Evolutionary conservation across 208 protist species (phyloP), one percentile per base, ranked within the genome.

Genomic region (Porcisia deanei): DNA sequence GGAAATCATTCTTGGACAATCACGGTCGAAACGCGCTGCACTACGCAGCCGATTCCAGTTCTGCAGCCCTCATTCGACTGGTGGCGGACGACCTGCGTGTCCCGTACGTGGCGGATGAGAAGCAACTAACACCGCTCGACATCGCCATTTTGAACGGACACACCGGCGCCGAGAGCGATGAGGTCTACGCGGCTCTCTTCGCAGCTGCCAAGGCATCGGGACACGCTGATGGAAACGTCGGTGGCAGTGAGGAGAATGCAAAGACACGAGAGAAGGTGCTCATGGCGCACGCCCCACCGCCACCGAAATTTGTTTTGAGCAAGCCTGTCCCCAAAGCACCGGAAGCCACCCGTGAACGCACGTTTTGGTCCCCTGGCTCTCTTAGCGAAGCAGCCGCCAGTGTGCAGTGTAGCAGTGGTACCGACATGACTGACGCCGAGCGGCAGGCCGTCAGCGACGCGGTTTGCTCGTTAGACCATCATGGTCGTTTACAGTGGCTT

Each of bases 41-140:
- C 81, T 97, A 97, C 78, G 91, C 88, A 34, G 91, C 90, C 9
- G 93, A 97, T 71, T 86, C 86, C 66, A 90, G 93, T 14, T 76
- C 76, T 53, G 53, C 85, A 1, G 39, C 59, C n/a, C 73, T 94
- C 37, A 81, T 95, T 9, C 79, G 88, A 77, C 69, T 76, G 53
- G 78, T 95, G 18, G 69, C 85, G 12, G 65, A 68, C 3, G 76
- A 86, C 49, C 73, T 75, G 9, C 64, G 75, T 34, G 88, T 97
- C 47, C 90, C 89, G 18, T 93, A 89, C 77, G 60, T 73, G 30
- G 81, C 67, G 39, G 91, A 94, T 65, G 85, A 92, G 52, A 90
- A 90, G 66, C 84, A 81, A 37, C 81, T 94, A 73, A 94, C 88
- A 12, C 93, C 93, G 65, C 77, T 97, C 16, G 88, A 95, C 75